Conservation (phyloP, 108 stramenopile genomes). For the Cyclotella kingstonii region DNA sequence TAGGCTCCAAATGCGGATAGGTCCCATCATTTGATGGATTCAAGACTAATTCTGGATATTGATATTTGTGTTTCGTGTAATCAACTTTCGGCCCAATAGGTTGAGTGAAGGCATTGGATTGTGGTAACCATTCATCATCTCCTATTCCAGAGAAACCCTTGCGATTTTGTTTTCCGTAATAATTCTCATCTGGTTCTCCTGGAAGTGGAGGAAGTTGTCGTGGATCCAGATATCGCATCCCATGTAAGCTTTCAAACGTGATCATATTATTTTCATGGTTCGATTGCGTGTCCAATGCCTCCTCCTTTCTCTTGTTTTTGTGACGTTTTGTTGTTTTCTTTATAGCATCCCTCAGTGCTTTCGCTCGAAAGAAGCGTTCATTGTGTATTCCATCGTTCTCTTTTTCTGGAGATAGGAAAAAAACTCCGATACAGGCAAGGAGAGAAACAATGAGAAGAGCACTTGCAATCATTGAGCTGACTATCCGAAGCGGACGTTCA, state of each 20-base stretch:
- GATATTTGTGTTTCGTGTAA: conserved; percentile 60
- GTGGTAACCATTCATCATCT: conserved; percentile 41
- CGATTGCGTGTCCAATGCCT: neutral
- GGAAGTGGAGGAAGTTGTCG: conserved; percentile 41
- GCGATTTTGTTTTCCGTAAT: conserved; percentile 8
- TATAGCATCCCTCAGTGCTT: conserved; percentile 26
- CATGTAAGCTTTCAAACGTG: conserved; percentile 7
- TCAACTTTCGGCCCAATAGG: conserved; percentile 53
- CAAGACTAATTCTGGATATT: conserved; percentile 52
- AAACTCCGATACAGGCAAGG: too few relatives aligned
- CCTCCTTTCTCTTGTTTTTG: neutral
- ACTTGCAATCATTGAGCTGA: too few relatives aligned
- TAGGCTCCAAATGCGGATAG: conserved; percentile 62
- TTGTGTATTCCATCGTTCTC: conserved; percentile 1
- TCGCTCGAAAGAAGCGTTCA: conserved; percentile 19
- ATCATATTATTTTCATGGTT: neutral
- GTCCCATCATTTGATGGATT: conserved; percentile 53
- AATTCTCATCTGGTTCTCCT: conserved; percentile 19
- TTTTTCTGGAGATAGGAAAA: conserved; percentile 12
- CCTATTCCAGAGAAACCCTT: conserved; percentile 21
- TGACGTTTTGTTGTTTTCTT: neutral
- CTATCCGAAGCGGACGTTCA: too few relatives aligned
- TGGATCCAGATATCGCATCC: conserved; percentile 38
- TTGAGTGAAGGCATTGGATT: conserved; percentile 2
- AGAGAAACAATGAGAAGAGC: too few relatives aligned